phyloP scores from a whole-genome alignment of 2,329 filamentous ascomycete species.

The Xylariaceae sp. region DNA sequence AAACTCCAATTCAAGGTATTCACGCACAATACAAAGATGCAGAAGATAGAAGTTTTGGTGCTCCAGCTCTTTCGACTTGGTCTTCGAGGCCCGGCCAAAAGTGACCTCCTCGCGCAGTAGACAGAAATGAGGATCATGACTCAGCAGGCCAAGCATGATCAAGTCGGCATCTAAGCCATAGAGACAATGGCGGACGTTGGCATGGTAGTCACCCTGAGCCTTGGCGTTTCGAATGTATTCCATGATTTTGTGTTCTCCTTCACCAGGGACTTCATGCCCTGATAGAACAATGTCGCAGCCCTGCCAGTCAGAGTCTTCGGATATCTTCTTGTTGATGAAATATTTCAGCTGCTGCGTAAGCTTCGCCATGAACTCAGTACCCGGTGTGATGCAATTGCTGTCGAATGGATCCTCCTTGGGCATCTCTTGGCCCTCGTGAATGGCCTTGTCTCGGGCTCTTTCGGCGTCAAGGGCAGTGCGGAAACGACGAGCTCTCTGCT shows the following conservation, averaged over 20 bases:
- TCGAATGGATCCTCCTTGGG: constrained; percentile 95
- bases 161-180: constrained; percentile 97
- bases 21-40: constrained; percentile 94
- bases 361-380: constrained; percentile 96
- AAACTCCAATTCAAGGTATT: constrained; percentile 96
- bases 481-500: constrained; percentile 93
- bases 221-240: constrained; percentile 98
- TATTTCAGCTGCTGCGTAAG: constrained; percentile 92
- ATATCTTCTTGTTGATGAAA: constrained; percentile 98
- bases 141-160: constrained; percentile 96
- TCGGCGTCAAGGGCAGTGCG: constrained; percentile 90
- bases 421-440: constrained; percentile 83
- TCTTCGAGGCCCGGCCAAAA: constrained; percentile 82
- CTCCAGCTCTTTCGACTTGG: constrained; percentile 92
- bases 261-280: constrained; percentile 94
- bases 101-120: constrained; percentile 95
- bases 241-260: constrained; percentile 99
- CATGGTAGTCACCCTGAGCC: constrained; percentile 86
- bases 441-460: constrained; percentile 84
- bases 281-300: constrained; percentile 93
- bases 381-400: constrained; percentile 98
- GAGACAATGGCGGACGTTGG: constrained; percentile 91
- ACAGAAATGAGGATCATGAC: constrained; percentile 97
- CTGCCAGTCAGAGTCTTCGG: constrained; percentile 96
- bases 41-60: constrained; percentile 98